Percentiles rank a stretch among this genome's conserved stretches.
Evolutionary conservation across 192 early-diverging fungal genomes (phyloP).

Genomic region (Chytriomyces confervae): DNA sequence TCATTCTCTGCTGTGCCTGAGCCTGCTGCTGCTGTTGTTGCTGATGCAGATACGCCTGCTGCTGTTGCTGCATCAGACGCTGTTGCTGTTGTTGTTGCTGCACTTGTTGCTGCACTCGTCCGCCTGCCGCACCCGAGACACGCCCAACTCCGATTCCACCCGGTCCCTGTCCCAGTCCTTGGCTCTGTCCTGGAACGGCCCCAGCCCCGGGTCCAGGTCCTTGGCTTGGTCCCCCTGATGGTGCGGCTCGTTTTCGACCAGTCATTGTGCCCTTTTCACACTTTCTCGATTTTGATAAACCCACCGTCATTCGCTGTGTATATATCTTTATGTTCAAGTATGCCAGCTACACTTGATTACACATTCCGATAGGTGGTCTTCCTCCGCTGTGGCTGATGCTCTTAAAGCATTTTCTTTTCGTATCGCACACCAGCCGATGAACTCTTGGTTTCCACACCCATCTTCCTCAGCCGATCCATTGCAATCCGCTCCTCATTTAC

Average conservation of each 20-base stretch:
- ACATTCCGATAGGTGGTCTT: neutral
- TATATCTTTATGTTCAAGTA: too few species aligned
- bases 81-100: slow-evolving; percentile 5
- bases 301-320: too few species aligned
- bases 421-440: slow-evolving; percentile 51
- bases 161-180: neutral
- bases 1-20: too few species aligned
- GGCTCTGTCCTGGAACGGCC: neutral
- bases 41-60: neutral
- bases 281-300: too few species aligned
- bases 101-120: neutral
- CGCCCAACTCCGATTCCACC: neutral
- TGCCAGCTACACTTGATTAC: too few species aligned
- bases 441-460: slow-evolving; percentile 52
- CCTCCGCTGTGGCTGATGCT: neutral
- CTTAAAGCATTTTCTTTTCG: slow-evolving; percentile 29
- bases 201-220: too few species aligned
- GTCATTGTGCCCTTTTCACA: too few species aligned
- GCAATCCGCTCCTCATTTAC: slow-evolving; percentile 52
- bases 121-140: neutral
- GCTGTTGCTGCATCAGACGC: neutral
- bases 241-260: too few species aligned
- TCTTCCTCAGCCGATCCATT: slow-evolving; percentile 49
- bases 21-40: slow-evolving; percentile 1
- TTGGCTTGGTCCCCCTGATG: too few species aligned